Base-by-base conservation (phyloP, 2,329 filamentous ascomycete genomes). In the Laburnicola sp. region DNA sequence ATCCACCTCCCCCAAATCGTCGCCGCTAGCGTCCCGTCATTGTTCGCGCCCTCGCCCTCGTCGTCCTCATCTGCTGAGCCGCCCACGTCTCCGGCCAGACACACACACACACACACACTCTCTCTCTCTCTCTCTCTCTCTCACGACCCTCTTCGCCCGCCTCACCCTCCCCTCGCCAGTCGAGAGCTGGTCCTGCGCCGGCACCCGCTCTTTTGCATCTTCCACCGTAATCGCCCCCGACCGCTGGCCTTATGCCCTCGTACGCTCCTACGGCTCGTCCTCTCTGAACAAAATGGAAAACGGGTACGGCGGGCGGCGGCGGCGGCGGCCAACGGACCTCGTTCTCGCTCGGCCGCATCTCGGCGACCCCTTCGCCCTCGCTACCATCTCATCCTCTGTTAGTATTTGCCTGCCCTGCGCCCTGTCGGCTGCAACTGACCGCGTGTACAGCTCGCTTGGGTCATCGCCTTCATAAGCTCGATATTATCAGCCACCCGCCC, bases 331-430 rank as follows among this genome's bases (percentile, higher is more conserved):
- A 77, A 58, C 61, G 70, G 40, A 62, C 68, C 51, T 77, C 75
- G 64, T 86, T 96, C 74, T 87, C 84, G 74, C 75, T 92, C 74
- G 89, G 89, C 71, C 95, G 97, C 76, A 91, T 99, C 65, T 97
- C 55, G 94, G 94, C 65, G 93, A 99, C 76, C 94, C 94, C 4
- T 97, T 99, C 75, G 92, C 93, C 53, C 83, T 99, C 54, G 91
- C 92, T 48, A 97, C 94, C 31, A 85, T 96, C 58, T 97, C 51
- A 97, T 97, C 73, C 57, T 81, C 89, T 70, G 93, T 97, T 84
- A 74, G 91, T 83, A 25, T 26, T 10, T n/a, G 16, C 54, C 7
- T 43, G 28, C 51, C 47, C 66, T 50, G 37, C 38, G 16, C 23
- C n/a, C 45, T 23, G 22, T 27, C 37, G n/a, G n/a, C n/a, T n/a